Conservation (phyloP, 192 early-diverging fungal species). For the Coemansia javaensis region DNA sequence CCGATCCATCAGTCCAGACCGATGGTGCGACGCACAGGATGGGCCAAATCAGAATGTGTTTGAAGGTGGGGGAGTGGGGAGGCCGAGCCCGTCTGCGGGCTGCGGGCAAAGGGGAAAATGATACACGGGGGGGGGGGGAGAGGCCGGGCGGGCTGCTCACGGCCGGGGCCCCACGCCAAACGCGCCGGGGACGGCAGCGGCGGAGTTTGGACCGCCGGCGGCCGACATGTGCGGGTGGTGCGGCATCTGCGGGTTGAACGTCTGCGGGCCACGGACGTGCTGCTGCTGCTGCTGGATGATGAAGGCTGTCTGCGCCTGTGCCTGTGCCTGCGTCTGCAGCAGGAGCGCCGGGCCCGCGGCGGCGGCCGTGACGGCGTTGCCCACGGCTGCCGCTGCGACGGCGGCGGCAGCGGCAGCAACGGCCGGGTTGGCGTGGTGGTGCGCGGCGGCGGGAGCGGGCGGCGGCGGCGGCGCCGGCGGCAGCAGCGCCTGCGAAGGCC, state of each 20-base stretch:
- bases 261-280: conserved; percentile 1
- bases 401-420: conserved; percentile 9
- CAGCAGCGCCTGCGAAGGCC: conserved; percentile 14
- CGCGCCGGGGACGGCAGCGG: conserved; percentile 3
- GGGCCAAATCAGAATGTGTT: no score
- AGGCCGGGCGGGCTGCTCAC: no score
- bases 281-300: conserved; percentile 15
- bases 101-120: no score
- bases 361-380: no score
- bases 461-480: conserved; percentile 5
- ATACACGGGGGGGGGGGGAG: no score
- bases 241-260: conserved; percentile 4
- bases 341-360: conserved; percentile 6
- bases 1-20: no score
- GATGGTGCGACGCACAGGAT: no score
- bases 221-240: conserved; percentile 12
- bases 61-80: no score
- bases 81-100: no score
- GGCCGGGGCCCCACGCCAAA: no score
- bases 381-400: neutral
- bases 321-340: conserved; percentile 10
- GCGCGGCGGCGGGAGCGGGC: no score
- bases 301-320: conserved; percentile 3
- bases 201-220: no score
- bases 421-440: neutral